Conservation (phyloP, 2,329 filamentous ascomycete genomes). For the Nemania sp. region DNA sequence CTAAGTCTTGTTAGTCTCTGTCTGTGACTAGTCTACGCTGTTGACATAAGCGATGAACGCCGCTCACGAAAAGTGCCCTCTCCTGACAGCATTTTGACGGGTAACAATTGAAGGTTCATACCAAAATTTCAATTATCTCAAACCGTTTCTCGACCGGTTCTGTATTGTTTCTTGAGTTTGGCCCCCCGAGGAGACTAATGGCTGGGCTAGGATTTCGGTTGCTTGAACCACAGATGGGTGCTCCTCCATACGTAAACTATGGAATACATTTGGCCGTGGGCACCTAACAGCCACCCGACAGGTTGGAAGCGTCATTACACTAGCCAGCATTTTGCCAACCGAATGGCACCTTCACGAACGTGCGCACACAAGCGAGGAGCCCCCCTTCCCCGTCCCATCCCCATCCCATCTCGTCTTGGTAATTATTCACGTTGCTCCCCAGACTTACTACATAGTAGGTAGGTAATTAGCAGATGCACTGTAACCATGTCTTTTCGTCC, state of each 20-base stretch:
- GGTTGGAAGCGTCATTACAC: slow-evolving; percentile 26
- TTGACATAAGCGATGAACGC: no score
- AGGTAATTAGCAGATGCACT: slow-evolving; percentile 5
- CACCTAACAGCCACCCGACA: slow-evolving; percentile 21
- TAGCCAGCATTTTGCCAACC: slow-evolving; percentile 24
- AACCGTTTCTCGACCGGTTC: no score
- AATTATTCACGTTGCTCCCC: slow-evolving; percentile 8
- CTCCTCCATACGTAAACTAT: neutral
- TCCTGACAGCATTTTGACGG: neutral
- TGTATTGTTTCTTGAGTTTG: no score
- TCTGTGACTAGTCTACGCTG: neutral
- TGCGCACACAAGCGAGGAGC: neutral
- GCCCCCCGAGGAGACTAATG: neutral
- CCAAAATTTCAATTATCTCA: no score
- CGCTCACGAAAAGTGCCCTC: neutral
- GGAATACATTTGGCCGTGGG: neutral
- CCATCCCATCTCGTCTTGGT: slow-evolving; percentile 9
- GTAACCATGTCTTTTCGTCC: slow-evolving; percentile 5
- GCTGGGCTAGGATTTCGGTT: neutral
- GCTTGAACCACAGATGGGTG: slow-evolving; percentile 1
- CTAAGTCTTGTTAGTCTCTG: neutral
- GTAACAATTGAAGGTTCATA: no score
- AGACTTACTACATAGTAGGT: slow-evolving; percentile 1
- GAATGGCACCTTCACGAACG: slow-evolving; percentile 14
- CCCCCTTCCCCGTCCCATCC: no score